Evolutionary conservation across 2,329 filamentous ascomycete species (phyloP).

Genomic region (Blastomyces silverae): DNA sequence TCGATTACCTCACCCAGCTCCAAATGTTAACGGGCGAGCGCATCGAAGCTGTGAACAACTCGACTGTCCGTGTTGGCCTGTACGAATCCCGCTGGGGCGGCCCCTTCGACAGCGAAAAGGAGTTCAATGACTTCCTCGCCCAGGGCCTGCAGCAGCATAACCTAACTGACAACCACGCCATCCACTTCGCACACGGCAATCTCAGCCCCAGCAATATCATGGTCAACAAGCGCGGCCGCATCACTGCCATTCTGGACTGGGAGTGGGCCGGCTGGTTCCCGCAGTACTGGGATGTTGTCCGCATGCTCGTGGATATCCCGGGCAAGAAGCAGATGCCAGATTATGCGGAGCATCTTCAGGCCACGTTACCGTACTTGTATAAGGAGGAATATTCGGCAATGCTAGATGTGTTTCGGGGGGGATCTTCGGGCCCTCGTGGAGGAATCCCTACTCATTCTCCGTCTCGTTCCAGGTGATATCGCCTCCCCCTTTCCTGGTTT

Average conservation of each 20-base stretch:
- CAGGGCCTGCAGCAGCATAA: neutral
- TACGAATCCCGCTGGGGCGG: slow-evolving; percentile 7
- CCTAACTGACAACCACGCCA: slow-evolving; percentile 6
- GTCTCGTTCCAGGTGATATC: slow-evolving; percentile 6
- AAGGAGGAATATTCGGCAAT: slow-evolving; percentile 6
- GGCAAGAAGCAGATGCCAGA: slow-evolving; percentile 10
- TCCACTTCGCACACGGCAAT: slow-evolving; percentile 20
- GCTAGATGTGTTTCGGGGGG: neutral
- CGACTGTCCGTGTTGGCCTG: neutral
- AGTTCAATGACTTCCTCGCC: slow-evolving; percentile 14
- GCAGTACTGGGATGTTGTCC: slow-evolving; percentile 16
- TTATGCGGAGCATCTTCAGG: slow-evolving; percentile 1
- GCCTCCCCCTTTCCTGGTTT: neutral
- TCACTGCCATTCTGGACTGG: slow-evolving; percentile 24
- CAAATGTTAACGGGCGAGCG: slow-evolving; percentile 14
- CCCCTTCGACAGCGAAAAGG: slow-evolving; percentile 16
- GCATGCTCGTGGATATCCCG: slow-evolving; percentile 13
- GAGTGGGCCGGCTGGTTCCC: slow-evolving; percentile 23
- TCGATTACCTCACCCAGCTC: slow-evolving; percentile 12
- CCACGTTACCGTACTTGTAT: neutral
- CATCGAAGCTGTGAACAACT: slow-evolving; percentile 8
- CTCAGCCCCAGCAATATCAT: slow-evolving; percentile 19
- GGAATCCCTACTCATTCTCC: neutral
- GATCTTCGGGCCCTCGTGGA: neutral
- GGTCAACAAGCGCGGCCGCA: slow-evolving; percentile 19